These are phyloP conservation scores for Aurinia saxatilis DNA, from an alignment of 345 rosid species.

Conservation along the genomic window DNA sequence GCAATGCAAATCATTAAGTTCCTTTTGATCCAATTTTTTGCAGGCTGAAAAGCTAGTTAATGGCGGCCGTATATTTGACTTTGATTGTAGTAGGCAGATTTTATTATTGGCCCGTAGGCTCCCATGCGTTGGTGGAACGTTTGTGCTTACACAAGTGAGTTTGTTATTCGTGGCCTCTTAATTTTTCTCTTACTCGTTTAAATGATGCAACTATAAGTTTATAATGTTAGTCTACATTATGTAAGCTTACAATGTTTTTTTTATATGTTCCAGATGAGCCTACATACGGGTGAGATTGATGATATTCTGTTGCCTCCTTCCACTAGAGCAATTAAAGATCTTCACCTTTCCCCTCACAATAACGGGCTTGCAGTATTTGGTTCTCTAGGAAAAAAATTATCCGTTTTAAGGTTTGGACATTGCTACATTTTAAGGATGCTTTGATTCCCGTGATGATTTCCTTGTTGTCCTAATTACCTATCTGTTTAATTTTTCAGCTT, in stretches of 20 bases:
- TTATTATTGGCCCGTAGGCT: constrained; percentile 55
- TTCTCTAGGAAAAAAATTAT: constrained; percentile 71
- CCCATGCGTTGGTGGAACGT: constrained; percentile 47
- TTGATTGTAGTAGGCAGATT: constrained; percentile 42
- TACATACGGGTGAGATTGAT: constrained; percentile 59
- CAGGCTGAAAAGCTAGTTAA: constrained; percentile 48
- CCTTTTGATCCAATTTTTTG: constrained; percentile 4
- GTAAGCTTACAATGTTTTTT: not conserved
- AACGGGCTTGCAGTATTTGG: constrained; percentile 56
- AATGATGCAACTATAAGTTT: constrained; percentile 5
- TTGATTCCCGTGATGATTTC: not conserved
- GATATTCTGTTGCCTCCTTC: constrained; percentile 52
- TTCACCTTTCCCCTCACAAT: constrained; percentile 58
- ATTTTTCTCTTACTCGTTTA: not conserved
- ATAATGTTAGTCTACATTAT: too few relatives aligned
- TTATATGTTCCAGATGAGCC: constrained; percentile 46
- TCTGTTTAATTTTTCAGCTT: constrained; percentile 37
- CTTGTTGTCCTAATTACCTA: not conserved
- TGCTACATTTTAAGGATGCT: not conserved
- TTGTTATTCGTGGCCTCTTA: constrained; percentile 15
- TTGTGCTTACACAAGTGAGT: constrained; percentile 63
- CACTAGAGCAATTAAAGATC: constrained; percentile 66
- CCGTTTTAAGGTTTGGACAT: constrained; percentile 54
- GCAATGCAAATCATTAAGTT: not conserved
- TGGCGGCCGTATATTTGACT: constrained; percentile 85